Percentiles rank a stretch among this genome's conserved stretches.
Conservation (phyloP, 257 asterid species). For the Nicotiana knightiana region DNA sequence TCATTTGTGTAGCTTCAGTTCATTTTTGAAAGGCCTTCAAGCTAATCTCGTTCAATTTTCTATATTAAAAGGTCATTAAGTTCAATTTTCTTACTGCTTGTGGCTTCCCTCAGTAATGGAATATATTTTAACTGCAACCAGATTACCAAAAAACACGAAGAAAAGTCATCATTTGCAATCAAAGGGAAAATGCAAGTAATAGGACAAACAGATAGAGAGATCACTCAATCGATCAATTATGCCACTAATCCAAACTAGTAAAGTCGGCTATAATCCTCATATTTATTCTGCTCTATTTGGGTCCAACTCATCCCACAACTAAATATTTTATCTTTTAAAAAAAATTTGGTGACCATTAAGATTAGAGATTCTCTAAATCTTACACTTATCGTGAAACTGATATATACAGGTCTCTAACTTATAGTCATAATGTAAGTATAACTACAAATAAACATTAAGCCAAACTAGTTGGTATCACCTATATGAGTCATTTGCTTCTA, state of each 20-base stretch:
- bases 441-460: not conserved
- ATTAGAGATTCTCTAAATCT: not conserved
- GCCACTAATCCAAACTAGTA: not conserved
- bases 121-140: not conserved
- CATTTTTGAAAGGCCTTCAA: not conserved
- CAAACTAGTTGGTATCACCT: not conserved
- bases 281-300: not conserved
- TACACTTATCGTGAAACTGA: not conserved
- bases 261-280: not conserved
- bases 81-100: not conserved
- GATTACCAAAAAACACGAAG: not conserved
- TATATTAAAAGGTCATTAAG: not conserved
- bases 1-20: not conserved
- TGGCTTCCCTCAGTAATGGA: not conserved
- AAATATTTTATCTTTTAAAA: not conserved
- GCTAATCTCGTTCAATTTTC: not conserved
- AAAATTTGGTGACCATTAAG: not conserved
- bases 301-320: not conserved
- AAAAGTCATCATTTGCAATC: not conserved
- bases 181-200: not conserved
- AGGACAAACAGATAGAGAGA: not conserved
- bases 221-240: not conserved
- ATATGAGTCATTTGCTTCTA: constrained; percentile 1
- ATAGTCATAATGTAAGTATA: not conserved
- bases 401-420: not conserved